Conservation (phyloP, 805 yeast genomes). For the Maudiozyma bulderi region DNA sequence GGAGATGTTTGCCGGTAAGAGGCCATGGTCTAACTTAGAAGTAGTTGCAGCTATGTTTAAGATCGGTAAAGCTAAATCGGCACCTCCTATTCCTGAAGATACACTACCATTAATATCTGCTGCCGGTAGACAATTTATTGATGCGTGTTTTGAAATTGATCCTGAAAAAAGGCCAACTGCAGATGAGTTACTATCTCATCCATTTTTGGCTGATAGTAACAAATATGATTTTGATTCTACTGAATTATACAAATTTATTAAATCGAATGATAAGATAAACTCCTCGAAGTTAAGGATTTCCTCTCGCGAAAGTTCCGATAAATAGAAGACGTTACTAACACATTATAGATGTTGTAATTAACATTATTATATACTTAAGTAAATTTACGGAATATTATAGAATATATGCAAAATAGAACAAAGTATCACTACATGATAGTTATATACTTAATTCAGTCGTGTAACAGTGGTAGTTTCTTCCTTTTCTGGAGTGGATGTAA, state of each 20-base stretch:
- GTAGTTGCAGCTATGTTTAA: slow-evolving; percentile 92
- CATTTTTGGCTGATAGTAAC: slow-evolving; percentile 36
- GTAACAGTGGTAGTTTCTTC: not conserved
- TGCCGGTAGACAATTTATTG: slow-evolving; percentile 62
- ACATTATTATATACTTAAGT: not conserved
- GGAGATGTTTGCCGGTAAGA: slow-evolving; percentile 94
- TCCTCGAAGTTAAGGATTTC: slow-evolving; percentile 22
- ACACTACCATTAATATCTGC: slow-evolving; percentile 52
- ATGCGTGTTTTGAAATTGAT: slow-evolving; percentile 64
- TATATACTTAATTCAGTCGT: not conserved
- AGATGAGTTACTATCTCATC: slow-evolving; percentile 43
- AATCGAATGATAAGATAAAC: slow-evolving; percentile 31
- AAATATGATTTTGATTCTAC: slow-evolving; percentile 46
- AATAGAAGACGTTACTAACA: not conserved
- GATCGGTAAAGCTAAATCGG: slow-evolving; percentile 71
- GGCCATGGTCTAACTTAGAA: slow-evolving; percentile 96
- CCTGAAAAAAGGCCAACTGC: slow-evolving; percentile 91
- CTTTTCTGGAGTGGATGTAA: not conserved
- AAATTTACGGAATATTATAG: not conserved
- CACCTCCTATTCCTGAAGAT: slow-evolving; percentile 96
- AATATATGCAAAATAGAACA: not conserved
- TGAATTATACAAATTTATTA: slow-evolving; percentile 45
- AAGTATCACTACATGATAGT: too few species aligned
- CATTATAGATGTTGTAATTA: not conserved
- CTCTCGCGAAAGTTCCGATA: slow-evolving; percentile 10